Percentiles rank a stretch among this genome's conserved stretches.
These are phyloP conservation scores for Amanita subjunquillea DNA, from an alignment of 768 basidiomycete species.

Conservation along the genomic window DNA sequence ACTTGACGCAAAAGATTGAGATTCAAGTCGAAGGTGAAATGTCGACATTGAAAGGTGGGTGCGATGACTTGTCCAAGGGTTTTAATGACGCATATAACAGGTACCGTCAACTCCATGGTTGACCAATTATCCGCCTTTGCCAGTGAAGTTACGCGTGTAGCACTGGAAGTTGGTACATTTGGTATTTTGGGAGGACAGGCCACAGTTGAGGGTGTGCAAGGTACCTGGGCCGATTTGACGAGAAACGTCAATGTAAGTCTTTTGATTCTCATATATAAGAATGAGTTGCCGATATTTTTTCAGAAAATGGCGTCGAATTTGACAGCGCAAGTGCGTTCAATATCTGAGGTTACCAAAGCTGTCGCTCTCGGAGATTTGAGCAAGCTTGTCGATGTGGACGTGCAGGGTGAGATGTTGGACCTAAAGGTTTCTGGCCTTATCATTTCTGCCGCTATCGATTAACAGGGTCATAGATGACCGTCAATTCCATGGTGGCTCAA, in stretches of 20 bases:
- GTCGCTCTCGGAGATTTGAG: constrained; percentile 80
- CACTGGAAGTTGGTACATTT: constrained; percentile 84
- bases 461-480: constrained; percentile 40
- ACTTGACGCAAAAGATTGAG: constrained; percentile 88
- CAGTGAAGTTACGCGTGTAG: constrained; percentile 73
- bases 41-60: constrained; percentile 55
- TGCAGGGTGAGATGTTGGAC: constrained; percentile 91
- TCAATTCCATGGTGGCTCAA: constrained; percentile 80
- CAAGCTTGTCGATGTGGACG: constrained; percentile 83
- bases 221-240: constrained; percentile 88
- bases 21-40: constrained; percentile 85
- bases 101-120: constrained; percentile 92
- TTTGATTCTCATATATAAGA: not conserved
- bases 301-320: constrained; percentile 85
- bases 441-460: not conserved
- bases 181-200: constrained; percentile 90
- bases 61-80: not conserved
- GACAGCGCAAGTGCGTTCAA: constrained; percentile 83
- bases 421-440: constrained; percentile 31
- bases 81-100: constrained; percentile 12
- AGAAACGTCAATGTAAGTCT: constrained; percentile 75
- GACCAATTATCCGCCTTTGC: constrained; percentile 83
- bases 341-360: constrained; percentile 83
- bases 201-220: constrained; percentile 82
- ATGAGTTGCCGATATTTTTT: not conserved